Conservation (phyloP, 2,329 filamentous ascomycete genomes). For the Ceratocystis variospora region DNA sequence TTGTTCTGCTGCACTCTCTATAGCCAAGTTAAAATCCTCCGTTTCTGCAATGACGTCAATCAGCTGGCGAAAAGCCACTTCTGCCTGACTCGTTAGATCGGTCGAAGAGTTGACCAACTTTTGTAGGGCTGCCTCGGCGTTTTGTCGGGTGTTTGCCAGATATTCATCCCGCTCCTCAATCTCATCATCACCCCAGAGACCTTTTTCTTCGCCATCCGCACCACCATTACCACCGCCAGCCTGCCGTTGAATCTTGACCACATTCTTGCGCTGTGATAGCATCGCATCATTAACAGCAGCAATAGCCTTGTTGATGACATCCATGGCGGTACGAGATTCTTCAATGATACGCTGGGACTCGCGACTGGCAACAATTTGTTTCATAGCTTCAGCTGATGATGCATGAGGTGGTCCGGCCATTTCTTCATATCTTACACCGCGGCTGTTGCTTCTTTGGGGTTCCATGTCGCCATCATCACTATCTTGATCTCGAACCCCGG, state of each 20-base stretch:
- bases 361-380: neutral
- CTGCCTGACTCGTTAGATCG: conserved; percentile 23
- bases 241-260: conserved; percentile 7
- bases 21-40: conserved; percentile 34
- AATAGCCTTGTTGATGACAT: conserved; percentile 13
- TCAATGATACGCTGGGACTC: conserved; percentile 6
- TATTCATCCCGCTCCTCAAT: conserved; percentile 6
- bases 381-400: neutral
- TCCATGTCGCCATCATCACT: neutral
- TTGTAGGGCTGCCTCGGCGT: conserved; percentile 8
- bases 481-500: neutral
- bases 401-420: conserved; percentile 7
- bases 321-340: conserved; percentile 8
- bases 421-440: neutral
- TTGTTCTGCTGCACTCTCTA: conserved; percentile 27
- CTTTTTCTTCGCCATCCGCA: conserved; percentile 2
- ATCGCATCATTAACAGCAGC: conserved; percentile 14
- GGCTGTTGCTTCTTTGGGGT: neutral
- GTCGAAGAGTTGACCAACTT: conserved; percentile 9
- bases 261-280: conserved; percentile 7
- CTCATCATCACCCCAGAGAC: conserved; percentile 6
- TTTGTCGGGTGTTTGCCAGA: neutral
- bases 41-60: conserved; percentile 38
- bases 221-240: neutral
- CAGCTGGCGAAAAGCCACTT: conserved; percentile 34